phyloP scores from a whole-genome alignment of 768 basidiomycete species.

The Boletus reticuloceps region DNA sequence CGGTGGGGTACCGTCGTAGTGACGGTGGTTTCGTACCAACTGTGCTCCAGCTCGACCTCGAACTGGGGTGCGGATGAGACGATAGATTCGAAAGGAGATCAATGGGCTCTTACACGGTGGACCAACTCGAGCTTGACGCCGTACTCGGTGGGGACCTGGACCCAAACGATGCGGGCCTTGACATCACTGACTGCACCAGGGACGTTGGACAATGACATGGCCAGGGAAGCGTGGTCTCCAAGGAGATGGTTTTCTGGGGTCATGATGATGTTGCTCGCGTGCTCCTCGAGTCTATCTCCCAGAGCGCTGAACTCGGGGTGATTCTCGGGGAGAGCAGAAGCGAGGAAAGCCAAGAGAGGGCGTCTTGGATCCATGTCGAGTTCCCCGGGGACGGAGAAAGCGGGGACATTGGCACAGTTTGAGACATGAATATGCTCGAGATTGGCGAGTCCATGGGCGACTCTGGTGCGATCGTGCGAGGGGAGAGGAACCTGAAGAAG shows the following conservation, averaged over 20 bases:
- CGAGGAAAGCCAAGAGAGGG: conserved; percentile 77
- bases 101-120: conserved; percentile 35
- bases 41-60: conserved; percentile 91
- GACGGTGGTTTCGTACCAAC: conserved; percentile 93
- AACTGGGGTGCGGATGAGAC: conserved; percentile 44
- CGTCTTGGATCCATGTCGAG: conserved; percentile 40
- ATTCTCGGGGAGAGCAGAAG: conserved; percentile 59
- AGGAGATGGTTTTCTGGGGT: conserved; percentile 44
- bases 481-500: conserved; percentile 25
- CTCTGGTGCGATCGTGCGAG: conserved; percentile 8
- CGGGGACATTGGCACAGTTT: conserved; percentile 53
- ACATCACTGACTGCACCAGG: conserved; percentile 80
- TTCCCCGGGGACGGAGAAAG: conserved; percentile 13
- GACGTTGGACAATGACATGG: conserved; percentile 39
- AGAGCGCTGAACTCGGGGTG: conserved; percentile 41
- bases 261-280: conserved; percentile 49
- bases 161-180: conserved; percentile 74
- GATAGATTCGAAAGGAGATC: not conserved
- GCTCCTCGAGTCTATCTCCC: conserved; percentile 45
- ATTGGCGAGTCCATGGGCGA: conserved; percentile 16
- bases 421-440: conserved; percentile 49
- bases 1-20: conserved; percentile 70
- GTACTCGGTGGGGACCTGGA: conserved; percentile 73
- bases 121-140: conserved; percentile 69
- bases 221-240: conserved; percentile 40